Percentiles rank a stretch among this genome's conserved stretches.
Evolutionary conservation across 2,329 filamentous ascomycete genomes (phyloP).

Genomic region (Lachnellula suecica): DNA sequence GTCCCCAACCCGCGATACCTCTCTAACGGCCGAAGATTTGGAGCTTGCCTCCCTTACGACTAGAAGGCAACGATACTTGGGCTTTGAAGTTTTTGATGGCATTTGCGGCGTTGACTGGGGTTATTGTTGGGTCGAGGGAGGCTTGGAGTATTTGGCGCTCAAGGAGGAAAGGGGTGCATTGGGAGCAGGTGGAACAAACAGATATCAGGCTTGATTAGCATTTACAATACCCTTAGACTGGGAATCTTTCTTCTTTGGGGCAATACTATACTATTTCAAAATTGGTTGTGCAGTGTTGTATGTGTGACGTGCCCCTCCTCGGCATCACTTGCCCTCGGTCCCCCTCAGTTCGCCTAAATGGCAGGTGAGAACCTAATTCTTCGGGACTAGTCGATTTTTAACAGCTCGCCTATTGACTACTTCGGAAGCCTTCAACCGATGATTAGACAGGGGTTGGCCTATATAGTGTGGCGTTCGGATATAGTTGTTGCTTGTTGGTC

Average conservation of each 20-base stretch:
- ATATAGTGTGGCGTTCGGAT: too few relatives aligned
- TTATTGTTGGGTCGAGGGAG: slow-evolving; percentile 5
- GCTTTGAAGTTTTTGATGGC: slow-evolving; percentile 8
- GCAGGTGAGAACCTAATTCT: too few relatives aligned
- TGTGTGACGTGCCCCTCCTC: too few relatives aligned
- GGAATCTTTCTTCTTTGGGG: slow-evolving; percentile 4
- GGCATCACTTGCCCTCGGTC: too few relatives aligned
- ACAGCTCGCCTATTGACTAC: too few relatives aligned
- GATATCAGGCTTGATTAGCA: not conserved
- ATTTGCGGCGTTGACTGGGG: slow-evolving; percentile 5
- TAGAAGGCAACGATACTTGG: slow-evolving; percentile 16
- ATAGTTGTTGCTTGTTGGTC: too few relatives aligned
- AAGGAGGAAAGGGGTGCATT: not conserved
- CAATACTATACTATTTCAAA: not conserved
- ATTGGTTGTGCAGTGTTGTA: not conserved
- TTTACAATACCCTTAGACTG: not conserved
- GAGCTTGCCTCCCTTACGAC: slow-evolving; percentile 18
- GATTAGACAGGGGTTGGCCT: too few relatives aligned
- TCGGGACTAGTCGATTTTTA: too few relatives aligned
- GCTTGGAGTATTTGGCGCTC: not conserved
- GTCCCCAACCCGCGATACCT: not conserved
- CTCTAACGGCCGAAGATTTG: slow-evolving; percentile 4
- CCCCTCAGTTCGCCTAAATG: too few relatives aligned
- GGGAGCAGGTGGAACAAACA: not conserved
- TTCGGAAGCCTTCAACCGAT: too few relatives aligned